A percentile compares a stretch with the other conserved stretches of the same genome.
Conservation (phyloP, 2,329 filamentous ascomycete genomes). For the Amauroascus niger region DNA sequence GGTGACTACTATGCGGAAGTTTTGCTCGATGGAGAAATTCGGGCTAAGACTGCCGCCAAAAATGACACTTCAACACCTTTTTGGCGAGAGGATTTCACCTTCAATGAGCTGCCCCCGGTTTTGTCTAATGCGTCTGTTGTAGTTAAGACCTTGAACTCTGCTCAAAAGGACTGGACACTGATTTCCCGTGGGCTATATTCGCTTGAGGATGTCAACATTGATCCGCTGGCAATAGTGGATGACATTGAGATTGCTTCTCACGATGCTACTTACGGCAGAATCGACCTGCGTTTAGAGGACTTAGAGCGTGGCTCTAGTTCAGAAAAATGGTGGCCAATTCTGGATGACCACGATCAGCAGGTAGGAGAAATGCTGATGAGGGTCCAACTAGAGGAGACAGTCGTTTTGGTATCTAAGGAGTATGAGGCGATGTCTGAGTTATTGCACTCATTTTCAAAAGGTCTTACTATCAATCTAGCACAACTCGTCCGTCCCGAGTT, state of each 20-base stretch:
- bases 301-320: slow-evolving; percentile 66
- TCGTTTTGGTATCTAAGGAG: slow-evolving; percentile 76
- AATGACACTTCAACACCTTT: slow-evolving; percentile 39
- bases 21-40: slow-evolving; percentile 40
- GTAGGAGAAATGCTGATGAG: slow-evolving; percentile 80
- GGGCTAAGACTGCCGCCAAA: slow-evolving; percentile 42
- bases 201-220: slow-evolving; percentile 33
- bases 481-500: slow-evolving; percentile 68
- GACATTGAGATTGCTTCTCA: slow-evolving; percentile 41
- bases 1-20: slow-evolving; percentile 43
- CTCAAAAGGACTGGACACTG: slow-evolving; percentile 43
- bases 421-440: slow-evolving; percentile 75
- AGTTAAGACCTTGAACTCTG: slow-evolving; percentile 39
- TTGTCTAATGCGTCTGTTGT: slow-evolving; percentile 40
- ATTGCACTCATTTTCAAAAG: slow-evolving; percentile 72
- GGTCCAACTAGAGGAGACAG: slow-evolving; percentile 74
- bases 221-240: slow-evolving; percentile 31
- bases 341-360: slow-evolving; percentile 63
- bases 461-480: slow-evolving; percentile 75
- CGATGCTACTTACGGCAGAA: slow-evolving; percentile 43
- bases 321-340: slow-evolving; percentile 80
- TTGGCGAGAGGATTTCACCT: slow-evolving; percentile 42
- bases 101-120: slow-evolving; percentile 40
- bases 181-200: slow-evolving; percentile 38
- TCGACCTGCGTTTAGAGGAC: slow-evolving; percentile 74